phyloP scores from a whole-genome alignment of 2,329 filamentous ascomycete species.

The Tolypocladium tropicale region DNA sequence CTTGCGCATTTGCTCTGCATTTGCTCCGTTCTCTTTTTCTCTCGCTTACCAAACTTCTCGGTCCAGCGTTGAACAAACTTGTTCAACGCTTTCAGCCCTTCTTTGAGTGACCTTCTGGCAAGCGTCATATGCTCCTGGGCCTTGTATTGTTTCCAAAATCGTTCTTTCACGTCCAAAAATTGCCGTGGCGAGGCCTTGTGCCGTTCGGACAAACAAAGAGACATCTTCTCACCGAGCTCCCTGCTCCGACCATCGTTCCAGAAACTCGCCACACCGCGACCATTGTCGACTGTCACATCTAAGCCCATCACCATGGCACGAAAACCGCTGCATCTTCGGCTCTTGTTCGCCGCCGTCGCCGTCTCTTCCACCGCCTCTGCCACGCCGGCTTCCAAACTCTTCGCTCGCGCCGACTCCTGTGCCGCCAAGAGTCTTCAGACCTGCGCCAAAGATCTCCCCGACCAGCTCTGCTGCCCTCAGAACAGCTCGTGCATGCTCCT shows the following conservation, averaged over 20 bases:
- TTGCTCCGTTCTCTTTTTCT: background rate
- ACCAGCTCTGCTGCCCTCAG: slow-evolving; percentile 55
- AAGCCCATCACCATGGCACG: background rate
- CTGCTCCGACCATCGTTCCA: background rate
- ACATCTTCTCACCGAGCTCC: background rate
- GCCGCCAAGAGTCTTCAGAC: slow-evolving; percentile 35
- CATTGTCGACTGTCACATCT: background rate
- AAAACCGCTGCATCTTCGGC: slow-evolving; percentile 1
- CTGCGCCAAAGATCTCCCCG: slow-evolving; percentile 47
- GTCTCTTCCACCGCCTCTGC: background rate
- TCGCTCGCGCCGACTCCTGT: slow-evolving; percentile 39
- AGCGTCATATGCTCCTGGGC: background rate
- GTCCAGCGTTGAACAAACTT: background rate
- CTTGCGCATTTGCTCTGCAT: background rate
- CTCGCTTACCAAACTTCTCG: background rate
- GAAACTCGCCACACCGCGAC: background rate
- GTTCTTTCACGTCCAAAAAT: background rate
- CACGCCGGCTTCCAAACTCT: slow-evolving; percentile 18
- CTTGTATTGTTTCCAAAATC: background rate
- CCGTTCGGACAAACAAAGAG: background rate
- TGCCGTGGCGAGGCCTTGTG: background rate
- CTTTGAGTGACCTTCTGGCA: background rate
- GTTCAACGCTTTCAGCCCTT: background rate
- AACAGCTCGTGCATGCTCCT: slow-evolving; percentile 47
- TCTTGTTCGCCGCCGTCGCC: slow-evolving; percentile 3